Percentiles rank a stretch among this genome's conserved stretches.
Conservation (phyloP, 371 early-diverging fungal species). For the Rhizopus stolonifer region DNA sequence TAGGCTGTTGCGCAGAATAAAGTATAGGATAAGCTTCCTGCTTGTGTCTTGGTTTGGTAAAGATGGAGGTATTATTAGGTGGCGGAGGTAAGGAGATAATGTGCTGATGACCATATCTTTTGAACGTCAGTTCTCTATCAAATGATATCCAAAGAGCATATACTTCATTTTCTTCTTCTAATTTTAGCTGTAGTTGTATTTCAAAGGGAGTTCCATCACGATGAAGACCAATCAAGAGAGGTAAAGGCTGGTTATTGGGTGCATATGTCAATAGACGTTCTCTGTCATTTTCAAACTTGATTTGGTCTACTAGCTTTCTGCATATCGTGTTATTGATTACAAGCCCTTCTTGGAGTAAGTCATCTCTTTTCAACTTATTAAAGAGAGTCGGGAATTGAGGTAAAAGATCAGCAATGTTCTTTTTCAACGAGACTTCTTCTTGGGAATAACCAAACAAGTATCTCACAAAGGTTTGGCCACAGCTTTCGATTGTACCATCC, state of each 20-base stretch:
- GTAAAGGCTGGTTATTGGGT: conserved; percentile 42
- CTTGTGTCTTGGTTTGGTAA: not conserved
- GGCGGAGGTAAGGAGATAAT: conserved; percentile 7
- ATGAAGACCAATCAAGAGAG: conserved; percentile 60
- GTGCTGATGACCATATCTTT: conserved; percentile 37
- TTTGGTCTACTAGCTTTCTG: conserved; percentile 24
- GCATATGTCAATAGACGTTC: conserved; percentile 27
- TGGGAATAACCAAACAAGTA: conserved; percentile 67
- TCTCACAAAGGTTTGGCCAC: conserved; percentile 65
- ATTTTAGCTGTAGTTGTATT: conserved; percentile 63
- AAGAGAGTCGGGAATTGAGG: conserved; percentile 62
- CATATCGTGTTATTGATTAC: conserved; percentile 42
- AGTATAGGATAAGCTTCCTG: conserved; percentile 12
- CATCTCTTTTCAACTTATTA: conserved; percentile 36
- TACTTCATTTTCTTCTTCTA: conserved; percentile 53
- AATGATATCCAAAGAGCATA: conserved; percentile 73
- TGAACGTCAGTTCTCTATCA: conserved; percentile 58
- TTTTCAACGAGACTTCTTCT: conserved; percentile 48
- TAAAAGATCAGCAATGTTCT: conserved; percentile 53
- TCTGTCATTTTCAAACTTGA: conserved; percentile 1
- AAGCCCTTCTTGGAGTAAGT: conserved; percentile 33
- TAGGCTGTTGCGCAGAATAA: conserved; percentile 51
- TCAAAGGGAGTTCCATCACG: conserved; percentile 64
- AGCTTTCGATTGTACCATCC: conserved; percentile 59
- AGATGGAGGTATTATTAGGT: not conserved